Percentiles rank a stretch among this genome's conserved stretches.
These are phyloP conservation scores for Eruca vesicaria DNA, from an alignment of 441 rosid species.

Conservation along the genomic window DNA sequence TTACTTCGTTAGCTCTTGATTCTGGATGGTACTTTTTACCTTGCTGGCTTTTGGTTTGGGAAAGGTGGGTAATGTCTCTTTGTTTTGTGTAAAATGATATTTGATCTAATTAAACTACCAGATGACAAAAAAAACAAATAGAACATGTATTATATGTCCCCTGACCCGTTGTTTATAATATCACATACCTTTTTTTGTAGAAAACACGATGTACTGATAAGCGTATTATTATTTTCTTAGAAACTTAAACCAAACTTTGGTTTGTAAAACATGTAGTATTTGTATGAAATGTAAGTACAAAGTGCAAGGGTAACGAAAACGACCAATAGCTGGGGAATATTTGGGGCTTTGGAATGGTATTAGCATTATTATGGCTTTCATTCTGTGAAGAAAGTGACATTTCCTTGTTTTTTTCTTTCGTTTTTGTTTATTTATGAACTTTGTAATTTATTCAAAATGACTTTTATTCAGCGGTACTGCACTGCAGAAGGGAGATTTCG, in stretches of 20 bases:
- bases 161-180: neutral
- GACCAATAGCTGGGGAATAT: slow-evolving; percentile 33
- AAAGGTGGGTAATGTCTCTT: no score
- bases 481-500: slow-evolving; percentile 36
- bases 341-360: slow-evolving; percentile 26
- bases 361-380: slow-evolving; percentile 19
- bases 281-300: slow-evolving; percentile 1
- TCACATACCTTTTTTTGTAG: neutral
- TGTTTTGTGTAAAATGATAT: no score
- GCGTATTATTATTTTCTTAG: neutral
- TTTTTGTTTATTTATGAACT: neutral
- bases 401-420: slow-evolving; percentile 15
- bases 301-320: slow-evolving; percentile 14
- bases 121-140: no score
- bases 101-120: no score
- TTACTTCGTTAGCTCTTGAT: no score
- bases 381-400: slow-evolving; percentile 35
- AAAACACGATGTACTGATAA: neutral
- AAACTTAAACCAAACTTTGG: neutral
- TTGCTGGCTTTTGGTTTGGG: no score
- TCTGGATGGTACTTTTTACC: no score
- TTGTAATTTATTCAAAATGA: slow-evolving; percentile 6
- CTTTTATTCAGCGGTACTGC: slow-evolving; percentile 6
- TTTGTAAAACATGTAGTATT: neutral
- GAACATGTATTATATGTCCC: neutral